Evolutionary conservation across 441 rosid species (phyloP), one percentile per base, ranked within the genome.

Genomic region (Populus hybrid): DNA sequence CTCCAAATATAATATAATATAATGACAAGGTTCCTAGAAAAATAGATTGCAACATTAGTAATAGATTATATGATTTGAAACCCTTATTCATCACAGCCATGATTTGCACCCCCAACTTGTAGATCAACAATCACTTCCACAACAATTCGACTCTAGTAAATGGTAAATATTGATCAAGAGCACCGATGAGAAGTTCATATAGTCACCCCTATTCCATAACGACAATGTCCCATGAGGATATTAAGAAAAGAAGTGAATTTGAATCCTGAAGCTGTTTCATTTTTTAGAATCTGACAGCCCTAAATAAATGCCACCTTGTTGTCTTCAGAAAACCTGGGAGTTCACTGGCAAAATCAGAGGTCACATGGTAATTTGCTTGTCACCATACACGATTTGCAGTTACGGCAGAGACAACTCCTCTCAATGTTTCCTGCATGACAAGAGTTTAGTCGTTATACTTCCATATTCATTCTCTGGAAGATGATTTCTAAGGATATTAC

Each of bases 361-460:
- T 40, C 5, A 4, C 21, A 23, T 4, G 21, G 69, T 2, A 73
- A 35, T 10, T 59, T 18, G 34, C 5, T 6, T 40, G 74, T 84
- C 80, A 93, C 97, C 97, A 91, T 16, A 88, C 84, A 40, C 89
- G 90, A 81, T 91, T 92, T 77, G 92, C 90, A 8, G 81, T 81
- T 68, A 93, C 90, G 63, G 93, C 81, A n/a, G 93, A 85, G 82
- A 90, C 89, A 72, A 93, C 80, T 30, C 89, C 94, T 84, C 88
- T 93, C 77, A 90, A 21, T 32, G 96, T 91, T 76, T 92, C 97
- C 99, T 95, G 88, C 84, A 80, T 40, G 64, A 73, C 34, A 76
- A 34, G 10, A 23, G 63, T n/a, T 30, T 59, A 3, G 61, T 8
- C 9, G 73, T 71, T 32, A 28, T 12, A 38, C 4, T 69, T 23